Evolutionary conservation across 306 rosid species (phyloP), one percentile per base, ranked within the genome.

Genomic region (Dicorynia guianensis): DNA sequence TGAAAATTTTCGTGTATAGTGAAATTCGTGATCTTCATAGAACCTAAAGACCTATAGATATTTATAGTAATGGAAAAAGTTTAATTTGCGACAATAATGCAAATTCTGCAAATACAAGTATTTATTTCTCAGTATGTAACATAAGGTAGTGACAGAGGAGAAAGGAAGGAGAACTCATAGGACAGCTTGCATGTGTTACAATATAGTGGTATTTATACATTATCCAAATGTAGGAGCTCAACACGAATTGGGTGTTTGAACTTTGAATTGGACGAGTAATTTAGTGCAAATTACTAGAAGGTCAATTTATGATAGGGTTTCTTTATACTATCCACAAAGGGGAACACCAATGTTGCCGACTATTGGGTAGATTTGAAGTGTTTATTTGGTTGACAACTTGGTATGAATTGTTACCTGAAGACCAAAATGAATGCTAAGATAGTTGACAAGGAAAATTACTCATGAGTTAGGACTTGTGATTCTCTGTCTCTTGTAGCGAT

Each of bases 281-380:
- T n/a, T 11, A 14, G 43, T 44, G 59, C 12, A 44, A 8, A 55
- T 56, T 39, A 59, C 20, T 15, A 64, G 36, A 1, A 17, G 65
- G 9, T 60, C 40, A 52, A n/a, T 63, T 79, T 1, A 64, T 34
- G 52, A 8, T 30, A 25, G 49, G 20, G 63, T 6, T 17, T 15
- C 4, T 39, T 9, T 15, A 17, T 10, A 67, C 19, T 36, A 25
- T 25, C 30, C 30, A 25, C 30, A 25, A 25, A 25, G 30, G 30
- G 30, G 30, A 25, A 25, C 30, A 25, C 30, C 10, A 40, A 5
- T 8, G 10, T 40, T 12, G 4, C 52, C 11, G 11, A 47, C 11
- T 47, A 43, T 19, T 63, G 44, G 33, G 40, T 9, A 33, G 59
- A 47, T 71, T n/a, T 63, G 53, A 18, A 63, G 59, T 63, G n/a